Base-by-base conservation (phyloP, 1,284 basidiomycete genomes). In the Abortiporus biennis region DNA sequence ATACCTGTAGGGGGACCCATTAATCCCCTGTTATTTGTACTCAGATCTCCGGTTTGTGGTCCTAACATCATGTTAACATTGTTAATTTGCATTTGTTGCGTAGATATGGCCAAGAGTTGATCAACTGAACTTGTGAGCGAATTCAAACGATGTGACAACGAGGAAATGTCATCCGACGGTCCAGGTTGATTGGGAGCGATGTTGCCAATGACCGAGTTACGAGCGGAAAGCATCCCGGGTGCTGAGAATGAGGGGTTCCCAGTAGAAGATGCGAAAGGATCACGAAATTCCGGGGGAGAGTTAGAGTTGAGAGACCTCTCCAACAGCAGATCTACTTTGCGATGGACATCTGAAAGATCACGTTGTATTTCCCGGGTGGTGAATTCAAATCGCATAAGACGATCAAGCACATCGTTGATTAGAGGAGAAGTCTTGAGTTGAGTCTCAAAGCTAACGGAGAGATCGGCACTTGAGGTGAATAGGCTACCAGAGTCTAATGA, bases 41-140 rank as follows among this genome's bases (percentile, higher is more conserved):
- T 46, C 27, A 29, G n/a, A 29, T 29, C 27, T 8, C 27, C 27
- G 8, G 8, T 8, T 32, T 38, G 41, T 2, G 42, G 27, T 27
- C 37, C 25, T 3, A 36, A 22, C 20, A 63, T 51, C 27, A 29
- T 29, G 9, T 29, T 8, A n/a, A 29, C 36, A 23, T 65, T 67
- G 27, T 65, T 54, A 42, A 61, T 59, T 45, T 77, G 76, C 29
- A 80, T 69, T 43, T 83, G 80, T 49, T 86, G 82, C 2, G 80
- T 85, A 57, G 88, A 85, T 25, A 88, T 60, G 8, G 81, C 80
- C 15, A 89, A 71, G 16, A 92, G 71, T 60, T 92, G 90, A 15
- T 89, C 85, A 36, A 93, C 89, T n/a, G 86, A 89, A 0, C 83
- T 80, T 21, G 88, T 92, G 48, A 93, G 67, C 11, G 84, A 86